These are phyloP conservation scores for Diaporthe caulivora DNA, from an alignment of 2,329 filamentous ascomycete genomes.

Conservation along the genomic window DNA sequence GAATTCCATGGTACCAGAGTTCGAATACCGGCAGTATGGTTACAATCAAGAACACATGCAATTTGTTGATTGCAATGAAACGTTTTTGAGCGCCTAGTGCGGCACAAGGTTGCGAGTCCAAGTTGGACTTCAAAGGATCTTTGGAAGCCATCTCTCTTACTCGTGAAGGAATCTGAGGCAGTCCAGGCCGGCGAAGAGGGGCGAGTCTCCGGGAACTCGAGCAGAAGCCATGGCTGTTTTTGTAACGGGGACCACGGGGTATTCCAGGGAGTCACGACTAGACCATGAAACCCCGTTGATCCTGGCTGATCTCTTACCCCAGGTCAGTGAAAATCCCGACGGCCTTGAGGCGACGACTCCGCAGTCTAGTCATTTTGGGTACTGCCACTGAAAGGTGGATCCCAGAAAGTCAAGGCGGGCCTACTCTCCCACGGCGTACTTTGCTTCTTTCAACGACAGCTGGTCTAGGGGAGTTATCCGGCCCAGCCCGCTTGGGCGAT, in stretches of 20 bases:
- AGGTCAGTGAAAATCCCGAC: not conserved
- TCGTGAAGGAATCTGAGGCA: not conserved
- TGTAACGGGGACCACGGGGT: not conserved
- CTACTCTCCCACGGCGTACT: not conserved
- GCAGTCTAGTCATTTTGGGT: not conserved
- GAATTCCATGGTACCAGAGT: slow-evolving; percentile 9
- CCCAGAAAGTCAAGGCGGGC: not conserved
- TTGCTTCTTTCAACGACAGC: not conserved
- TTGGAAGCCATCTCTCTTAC: not conserved
- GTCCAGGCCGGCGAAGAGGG: not conserved
- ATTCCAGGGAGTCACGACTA: not conserved
- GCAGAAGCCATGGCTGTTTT: slow-evolving; percentile 14
- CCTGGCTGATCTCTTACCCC: slow-evolving; percentile 6
- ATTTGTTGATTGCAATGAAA: not conserved
- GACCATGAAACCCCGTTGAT: slow-evolving; percentile 17
- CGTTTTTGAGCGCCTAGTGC: not conserved
- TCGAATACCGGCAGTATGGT: not conserved
- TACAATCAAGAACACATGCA: not conserved
- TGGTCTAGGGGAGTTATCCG: no score
- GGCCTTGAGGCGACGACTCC: not conserved
- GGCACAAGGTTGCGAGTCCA: not conserved
- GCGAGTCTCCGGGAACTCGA: not conserved
- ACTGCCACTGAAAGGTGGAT: not conserved
- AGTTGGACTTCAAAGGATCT: not conserved
- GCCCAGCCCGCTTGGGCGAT: not conserved